These are phyloP conservation scores for Cercospora sp. DNA, from an alignment of 2,329 filamentous ascomycete genomes.

Conservation along the genomic window DNA sequence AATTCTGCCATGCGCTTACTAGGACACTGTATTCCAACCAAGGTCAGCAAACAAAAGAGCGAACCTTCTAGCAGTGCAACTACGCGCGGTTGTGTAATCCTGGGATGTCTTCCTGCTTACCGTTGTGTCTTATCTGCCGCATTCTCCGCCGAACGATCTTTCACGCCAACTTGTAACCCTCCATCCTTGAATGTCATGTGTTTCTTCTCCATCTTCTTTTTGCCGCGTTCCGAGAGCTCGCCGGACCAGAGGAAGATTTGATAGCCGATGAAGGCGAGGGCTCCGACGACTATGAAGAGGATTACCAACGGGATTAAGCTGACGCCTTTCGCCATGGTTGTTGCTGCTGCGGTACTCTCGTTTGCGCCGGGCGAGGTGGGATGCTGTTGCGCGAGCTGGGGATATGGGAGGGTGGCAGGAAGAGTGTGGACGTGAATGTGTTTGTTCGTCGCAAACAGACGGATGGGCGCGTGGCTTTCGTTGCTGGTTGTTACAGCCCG, in stretches of 20 bases:
- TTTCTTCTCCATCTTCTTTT: slow-evolving; percentile 71
- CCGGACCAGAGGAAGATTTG: slow-evolving; percentile 67
- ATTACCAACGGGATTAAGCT: slow-evolving; percentile 65
- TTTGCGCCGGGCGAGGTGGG: neutral
- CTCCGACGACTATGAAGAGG: slow-evolving; percentile 59
- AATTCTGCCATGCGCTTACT: slow-evolving; percentile 53
- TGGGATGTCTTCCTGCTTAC: slow-evolving; percentile 24
- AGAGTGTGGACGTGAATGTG: neutral
- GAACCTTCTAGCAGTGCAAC: too few relatives aligned
- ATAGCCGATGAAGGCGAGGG: slow-evolving; percentile 66
- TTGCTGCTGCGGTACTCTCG: neutral
- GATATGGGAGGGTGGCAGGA: neutral
- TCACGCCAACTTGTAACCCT: slow-evolving; percentile 67
- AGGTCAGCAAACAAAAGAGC: too few relatives aligned
- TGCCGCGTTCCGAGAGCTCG: slow-evolving; percentile 66
- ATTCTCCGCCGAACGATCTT: slow-evolving; percentile 66
- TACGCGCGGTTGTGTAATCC: too few relatives aligned
- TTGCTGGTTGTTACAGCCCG: neutral
- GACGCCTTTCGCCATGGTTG: slow-evolving; percentile 25
- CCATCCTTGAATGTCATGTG: slow-evolving; percentile 77
- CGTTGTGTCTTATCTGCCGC: slow-evolving; percentile 74
- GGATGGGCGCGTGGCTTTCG: neutral
- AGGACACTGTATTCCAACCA: slow-evolving; percentile 36
- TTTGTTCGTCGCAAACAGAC: neutral
- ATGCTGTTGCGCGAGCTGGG: neutral